Evolutionary conservation across 2,329 filamentous ascomycete genomes (phyloP).

Genomic region (Diaporthe sp.): DNA sequence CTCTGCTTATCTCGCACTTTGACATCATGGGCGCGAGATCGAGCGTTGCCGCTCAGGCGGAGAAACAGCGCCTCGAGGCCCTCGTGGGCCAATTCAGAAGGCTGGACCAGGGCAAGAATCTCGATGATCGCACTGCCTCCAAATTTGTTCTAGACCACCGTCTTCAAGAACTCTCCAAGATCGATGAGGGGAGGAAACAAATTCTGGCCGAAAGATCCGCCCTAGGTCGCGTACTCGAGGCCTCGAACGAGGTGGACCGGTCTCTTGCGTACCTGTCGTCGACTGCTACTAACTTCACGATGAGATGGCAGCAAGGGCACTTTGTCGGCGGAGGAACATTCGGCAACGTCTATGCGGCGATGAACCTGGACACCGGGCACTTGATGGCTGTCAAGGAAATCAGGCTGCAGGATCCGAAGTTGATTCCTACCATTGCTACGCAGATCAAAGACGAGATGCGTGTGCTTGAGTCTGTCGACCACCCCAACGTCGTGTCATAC

Average conservation of each 20-base stretch:
- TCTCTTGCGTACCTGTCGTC: conserved; percentile 95
- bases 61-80: conserved; percentile 89
- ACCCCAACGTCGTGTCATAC: conserved; percentile 98
- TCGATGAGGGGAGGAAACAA: conserved; percentile 84
- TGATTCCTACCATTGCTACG: conserved; percentile 92
- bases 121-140: conserved; percentile 89
- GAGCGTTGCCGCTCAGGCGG: conserved; percentile 91
- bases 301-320: conserved; percentile 99
- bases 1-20: conserved; percentile 95
- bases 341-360: conserved; percentile 95
- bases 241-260: conserved; percentile 94
- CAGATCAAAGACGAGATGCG: conserved; percentile 98
- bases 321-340: conserved; percentile 98
- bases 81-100: conserved; percentile 81
- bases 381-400: conserved; percentile 99
- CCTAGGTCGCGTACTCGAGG: conserved; percentile 91
- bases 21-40: conserved; percentile 99
- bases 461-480: conserved; percentile 93
- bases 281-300: conserved; percentile 92
- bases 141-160: conserved; percentile 82
- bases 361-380: conserved; percentile 96
- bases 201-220: conserved; percentile 89
- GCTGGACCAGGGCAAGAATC: conserved; percentile 80
- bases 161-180: conserved; percentile 77
- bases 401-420: conserved; percentile 93